These are phyloP conservation scores for Hemileccinum impolitum DNA, from an alignment of 768 basidiomycete genomes.

Conservation along the genomic window DNA sequence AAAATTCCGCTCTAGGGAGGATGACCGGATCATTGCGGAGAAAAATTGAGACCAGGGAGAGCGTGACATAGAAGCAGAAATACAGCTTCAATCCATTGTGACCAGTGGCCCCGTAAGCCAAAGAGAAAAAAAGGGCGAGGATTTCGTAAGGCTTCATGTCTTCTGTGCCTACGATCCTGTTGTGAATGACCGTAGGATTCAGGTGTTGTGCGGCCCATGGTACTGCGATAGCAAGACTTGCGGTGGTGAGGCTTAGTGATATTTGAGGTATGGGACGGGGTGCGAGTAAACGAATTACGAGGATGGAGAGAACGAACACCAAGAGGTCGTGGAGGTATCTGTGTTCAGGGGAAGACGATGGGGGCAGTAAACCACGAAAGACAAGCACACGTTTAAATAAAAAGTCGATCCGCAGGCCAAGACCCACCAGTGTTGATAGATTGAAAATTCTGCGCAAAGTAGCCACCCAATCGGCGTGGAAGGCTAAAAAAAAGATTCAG, in stretches of 20 bases:
- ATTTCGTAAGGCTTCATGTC: constrained; percentile 90
- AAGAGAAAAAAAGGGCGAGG: constrained; percentile 85
- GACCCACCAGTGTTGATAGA: background rate
- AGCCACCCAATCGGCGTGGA: no score
- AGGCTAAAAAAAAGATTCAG: no score
- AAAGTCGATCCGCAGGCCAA: background rate
- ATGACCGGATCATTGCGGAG: constrained; percentile 96
- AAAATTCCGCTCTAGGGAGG: constrained; percentile 85
- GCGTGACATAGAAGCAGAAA: constrained; percentile 79
- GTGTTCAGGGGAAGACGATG: background rate
- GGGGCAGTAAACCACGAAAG: background rate
- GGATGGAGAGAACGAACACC: constrained; percentile 51
- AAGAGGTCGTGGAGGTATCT: constrained; percentile 39
- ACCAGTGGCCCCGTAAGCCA: constrained; percentile 91
- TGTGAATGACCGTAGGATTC: constrained; percentile 46
- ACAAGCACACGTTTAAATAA: background rate
- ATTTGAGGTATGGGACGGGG: constrained; percentile 33
- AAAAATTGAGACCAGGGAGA: constrained; percentile 70
- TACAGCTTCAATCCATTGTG: constrained; percentile 66
- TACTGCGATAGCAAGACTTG: constrained; percentile 48
- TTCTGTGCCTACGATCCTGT: constrained; percentile 77
- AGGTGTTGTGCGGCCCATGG: constrained; percentile 57
- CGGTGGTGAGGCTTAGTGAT: constrained; percentile 49
- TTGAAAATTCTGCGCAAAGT: no score
- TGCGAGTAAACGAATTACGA: constrained; percentile 47